Conservation (phyloP, 2,329 filamentous ascomycete species). For the Arthrobotrys pseudoclavata region DNA sequence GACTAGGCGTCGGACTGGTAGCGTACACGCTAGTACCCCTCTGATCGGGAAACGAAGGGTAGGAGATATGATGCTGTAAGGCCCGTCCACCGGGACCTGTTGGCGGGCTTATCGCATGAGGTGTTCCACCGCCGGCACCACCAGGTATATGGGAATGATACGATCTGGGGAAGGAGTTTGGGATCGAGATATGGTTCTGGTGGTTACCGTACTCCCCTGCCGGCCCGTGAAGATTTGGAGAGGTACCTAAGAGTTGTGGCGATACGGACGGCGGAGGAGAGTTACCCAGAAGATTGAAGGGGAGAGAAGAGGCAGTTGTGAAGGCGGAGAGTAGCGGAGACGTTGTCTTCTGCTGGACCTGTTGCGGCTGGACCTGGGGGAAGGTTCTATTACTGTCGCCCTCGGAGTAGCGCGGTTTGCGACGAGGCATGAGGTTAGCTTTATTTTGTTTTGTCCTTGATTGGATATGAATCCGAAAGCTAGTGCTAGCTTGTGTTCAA, state of each 20-base stretch:
- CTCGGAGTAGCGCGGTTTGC: slow-evolving; percentile 56
- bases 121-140: slow-evolving; percentile 31
- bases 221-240: slow-evolving; percentile 37
- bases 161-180: slow-evolving; percentile 56
- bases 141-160: slow-evolving; percentile 16
- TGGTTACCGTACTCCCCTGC: slow-evolving; percentile 47
- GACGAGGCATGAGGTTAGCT: slow-evolving; percentile 60
- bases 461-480: background rate
- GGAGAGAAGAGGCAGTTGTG: slow-evolving; percentile 49
- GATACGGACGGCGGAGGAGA: slow-evolving; percentile 57
- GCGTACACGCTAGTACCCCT: slow-evolving; percentile 57
- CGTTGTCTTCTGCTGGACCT: slow-evolving; percentile 58
- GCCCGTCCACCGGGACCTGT: slow-evolving; percentile 45
- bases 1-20: slow-evolving; percentile 58
- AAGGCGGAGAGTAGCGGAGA: slow-evolving; percentile 56
- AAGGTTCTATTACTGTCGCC: slow-evolving; percentile 59
- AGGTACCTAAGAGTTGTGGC: slow-evolving; percentile 49
- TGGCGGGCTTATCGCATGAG: slow-evolving; percentile 60
- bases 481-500: slow-evolving; percentile 7
- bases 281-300: slow-evolving; percentile 58
- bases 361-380: slow-evolving; percentile 56
- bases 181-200: slow-evolving; percentile 57
- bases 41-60: slow-evolving; percentile 53
- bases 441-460: slow-evolving; percentile 7
- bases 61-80: slow-evolving; percentile 54